Percentiles rank a stretch among this genome's conserved stretches.
These are phyloP conservation scores for Boletus edulis DNA, from an alignment of 768 basidiomycete genomes.

Conservation along the genomic window DNA sequence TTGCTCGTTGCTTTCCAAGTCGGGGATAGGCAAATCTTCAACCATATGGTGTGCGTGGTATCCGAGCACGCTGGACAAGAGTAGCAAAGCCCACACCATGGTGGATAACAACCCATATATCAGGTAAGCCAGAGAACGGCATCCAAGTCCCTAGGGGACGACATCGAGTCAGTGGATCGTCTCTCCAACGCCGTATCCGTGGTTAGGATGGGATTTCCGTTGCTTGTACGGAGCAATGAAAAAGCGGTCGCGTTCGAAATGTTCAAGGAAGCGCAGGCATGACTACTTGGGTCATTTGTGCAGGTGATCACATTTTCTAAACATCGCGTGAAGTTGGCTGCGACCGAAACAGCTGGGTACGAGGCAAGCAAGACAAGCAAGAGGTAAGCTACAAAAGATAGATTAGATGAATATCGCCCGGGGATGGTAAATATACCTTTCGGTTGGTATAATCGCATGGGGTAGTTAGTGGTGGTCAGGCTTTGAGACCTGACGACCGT, in stretches of 20 bases:
- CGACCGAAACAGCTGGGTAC: background rate
- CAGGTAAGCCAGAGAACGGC: slow-evolving; percentile 33
- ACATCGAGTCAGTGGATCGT: background rate
- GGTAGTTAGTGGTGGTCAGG: too few species aligned
- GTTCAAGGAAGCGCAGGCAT: background rate
- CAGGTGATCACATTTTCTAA: slow-evolving; percentile 3
- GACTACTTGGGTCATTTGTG: background rate
- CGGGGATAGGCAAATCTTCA: background rate
- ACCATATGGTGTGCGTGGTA: slow-evolving; percentile 19
- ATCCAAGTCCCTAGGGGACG: slow-evolving; percentile 30
- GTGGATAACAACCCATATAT: slow-evolving; percentile 31
- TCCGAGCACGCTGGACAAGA: slow-evolving; percentile 28
- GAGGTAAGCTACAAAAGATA: background rate
- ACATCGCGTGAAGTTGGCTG: slow-evolving; percentile 13
- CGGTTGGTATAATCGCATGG: slow-evolving; percentile 2
- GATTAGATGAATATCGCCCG: background rate
- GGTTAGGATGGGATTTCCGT: background rate
- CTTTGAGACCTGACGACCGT: too few species aligned
- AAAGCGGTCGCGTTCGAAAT: slow-evolving; percentile 10
- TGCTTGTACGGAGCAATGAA: slow-evolving; percentile 11
- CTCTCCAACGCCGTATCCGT: background rate
- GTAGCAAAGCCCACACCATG: slow-evolving; percentile 28
- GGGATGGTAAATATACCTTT: slow-evolving; percentile 4
- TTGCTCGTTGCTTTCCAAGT: background rate
- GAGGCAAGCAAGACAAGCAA: background rate